phyloP scores from a whole-genome alignment of 1,284 basidiomycete species.

The Papiliotrema flavescens region DNA sequence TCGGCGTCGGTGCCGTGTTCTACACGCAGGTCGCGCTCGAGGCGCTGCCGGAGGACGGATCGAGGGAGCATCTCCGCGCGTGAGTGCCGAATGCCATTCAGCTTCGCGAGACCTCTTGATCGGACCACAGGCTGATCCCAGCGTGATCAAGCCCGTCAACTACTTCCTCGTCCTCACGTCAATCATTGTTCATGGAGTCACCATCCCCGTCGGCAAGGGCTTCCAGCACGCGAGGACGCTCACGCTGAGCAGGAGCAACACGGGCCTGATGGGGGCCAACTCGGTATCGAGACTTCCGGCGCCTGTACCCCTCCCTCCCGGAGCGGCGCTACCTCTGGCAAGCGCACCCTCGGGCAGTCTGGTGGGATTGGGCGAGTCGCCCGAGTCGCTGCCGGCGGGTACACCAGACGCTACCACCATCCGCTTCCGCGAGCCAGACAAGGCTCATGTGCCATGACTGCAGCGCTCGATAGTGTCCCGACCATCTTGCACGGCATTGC shows the following conservation, averaged over 20 bases:
- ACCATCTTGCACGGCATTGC: no score
- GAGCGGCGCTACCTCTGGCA: not conserved
- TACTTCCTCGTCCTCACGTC: slow-evolving; percentile 54
- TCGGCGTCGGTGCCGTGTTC: slow-evolving; percentile 52
- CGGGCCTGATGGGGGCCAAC: not conserved
- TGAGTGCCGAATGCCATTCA: slow-evolving; percentile 2
- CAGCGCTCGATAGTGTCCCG: no score
- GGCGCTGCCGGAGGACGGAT: slow-evolving; percentile 49
- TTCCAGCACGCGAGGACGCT: slow-evolving; percentile 16
- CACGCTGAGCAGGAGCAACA: slow-evolving; percentile 3
- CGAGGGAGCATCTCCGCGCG: slow-evolving; percentile 41
- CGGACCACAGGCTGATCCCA: not conserved
- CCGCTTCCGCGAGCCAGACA: not conserved
- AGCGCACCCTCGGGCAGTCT: not conserved
- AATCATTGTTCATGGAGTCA: slow-evolving; percentile 52
- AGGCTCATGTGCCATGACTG: no score
- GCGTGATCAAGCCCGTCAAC: slow-evolving; percentile 52
- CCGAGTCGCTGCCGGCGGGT: no score
- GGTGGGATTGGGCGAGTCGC: not conserved
- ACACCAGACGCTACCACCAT: not conserved
- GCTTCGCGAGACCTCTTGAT: not conserved
- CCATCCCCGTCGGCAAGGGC: slow-evolving; percentile 44
- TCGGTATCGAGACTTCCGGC: not conserved
- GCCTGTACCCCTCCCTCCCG: not conserved
- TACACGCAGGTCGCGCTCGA: slow-evolving; percentile 54